A percentile compares a stretch with the other conserved stretches of the same genome.
phyloP scores from a whole-genome alignment of 2,329 filamentous ascomycete genomes.

The Aspergillus aculeatus region DNA sequence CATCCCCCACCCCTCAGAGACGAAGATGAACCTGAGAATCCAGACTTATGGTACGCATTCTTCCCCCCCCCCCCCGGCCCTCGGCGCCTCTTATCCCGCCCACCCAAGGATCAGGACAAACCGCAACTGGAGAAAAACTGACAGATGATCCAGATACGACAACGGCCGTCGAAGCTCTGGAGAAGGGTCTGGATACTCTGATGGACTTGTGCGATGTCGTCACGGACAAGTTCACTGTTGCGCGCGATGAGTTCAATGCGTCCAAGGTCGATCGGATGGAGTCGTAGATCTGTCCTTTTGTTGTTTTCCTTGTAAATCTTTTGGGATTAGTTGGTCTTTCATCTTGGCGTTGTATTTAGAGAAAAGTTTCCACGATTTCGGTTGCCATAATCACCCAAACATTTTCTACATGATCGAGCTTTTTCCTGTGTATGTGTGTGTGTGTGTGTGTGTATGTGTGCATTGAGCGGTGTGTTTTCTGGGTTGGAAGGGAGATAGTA shows the following conservation, averaged over 20 bases:
- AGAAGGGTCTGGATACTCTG: constrained; percentile 85
- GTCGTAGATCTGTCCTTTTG: constrained; percentile 20
- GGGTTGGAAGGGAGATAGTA: not conserved
- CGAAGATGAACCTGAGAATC: constrained; percentile 95
- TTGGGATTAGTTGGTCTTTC: constrained; percentile 6
- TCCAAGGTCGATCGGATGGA: constrained; percentile 36
- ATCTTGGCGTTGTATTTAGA: constrained; percentile 23
- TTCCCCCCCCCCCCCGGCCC: not conserved
- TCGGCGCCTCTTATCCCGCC: too few species aligned
- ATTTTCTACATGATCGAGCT: not conserved
- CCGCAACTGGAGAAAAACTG: not conserved
- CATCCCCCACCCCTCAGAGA: constrained; percentile 93
- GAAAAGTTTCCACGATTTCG: constrained; percentile 11
- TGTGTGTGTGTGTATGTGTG: not conserved
- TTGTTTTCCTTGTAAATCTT: constrained; percentile 2
- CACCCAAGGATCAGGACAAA: too few species aligned
- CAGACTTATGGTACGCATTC: constrained; percentile 80
- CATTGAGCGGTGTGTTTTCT: not conserved
- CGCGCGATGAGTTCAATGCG: constrained; percentile 61
- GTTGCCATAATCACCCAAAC: too few species aligned
- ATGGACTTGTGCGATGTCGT: constrained; percentile 93
- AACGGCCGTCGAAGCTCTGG: constrained; percentile 77
- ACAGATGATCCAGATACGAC: constrained; percentile 62
- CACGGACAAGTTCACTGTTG: constrained; percentile 77
- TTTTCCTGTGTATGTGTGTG: not conserved